These are phyloP conservation scores for Cylindrotheca closterium DNA, from an alignment of 108 stramenopile genomes.

Conservation along the genomic window DNA sequence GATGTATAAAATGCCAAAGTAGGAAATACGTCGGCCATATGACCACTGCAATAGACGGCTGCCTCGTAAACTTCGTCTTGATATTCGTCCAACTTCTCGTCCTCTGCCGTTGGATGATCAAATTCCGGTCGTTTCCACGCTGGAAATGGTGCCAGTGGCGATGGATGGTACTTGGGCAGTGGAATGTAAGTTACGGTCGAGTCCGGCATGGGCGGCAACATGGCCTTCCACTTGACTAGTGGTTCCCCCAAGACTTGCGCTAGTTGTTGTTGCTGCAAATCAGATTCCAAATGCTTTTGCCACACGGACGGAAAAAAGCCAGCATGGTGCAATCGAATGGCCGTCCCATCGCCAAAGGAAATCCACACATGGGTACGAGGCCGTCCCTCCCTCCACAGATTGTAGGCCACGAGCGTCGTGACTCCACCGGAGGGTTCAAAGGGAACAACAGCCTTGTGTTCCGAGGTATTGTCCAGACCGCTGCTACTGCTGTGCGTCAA, in stretches of 20 bases:
- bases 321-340: conserved; percentile 65
- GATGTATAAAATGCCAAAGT: conserved; percentile 53
- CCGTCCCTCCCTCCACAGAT: conserved; percentile 4
- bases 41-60: conserved; percentile 26
- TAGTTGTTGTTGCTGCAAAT: conserved; percentile 19
- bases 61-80: conserved; percentile 38
- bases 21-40: conserved; percentile 37
- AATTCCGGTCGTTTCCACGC: conserved; percentile 31
- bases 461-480: background rate
- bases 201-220: conserved; percentile 18
- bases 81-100: conserved; percentile 6
- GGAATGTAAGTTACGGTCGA: conserved; percentile 31
- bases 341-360: conserved; percentile 68
- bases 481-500: background rate
- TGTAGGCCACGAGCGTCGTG: conserved; percentile 20
- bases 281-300: conserved; percentile 25
- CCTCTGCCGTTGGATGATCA: conserved; percentile 2
- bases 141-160: conserved; percentile 42
- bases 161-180: conserved; percentile 44
- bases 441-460: conserved; percentile 20
- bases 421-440: conserved; percentile 47
- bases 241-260: conserved; percentile 17
- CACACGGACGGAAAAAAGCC: conserved; percentile 60
- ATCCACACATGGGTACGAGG: conserved; percentile 56
- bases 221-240: conserved; percentile 32